Percentiles rank a stretch among this genome's conserved stretches.
Evolutionary conservation across 345 rosid species (phyloP).

Genomic region (Rhodamnia rubescens): DNA sequence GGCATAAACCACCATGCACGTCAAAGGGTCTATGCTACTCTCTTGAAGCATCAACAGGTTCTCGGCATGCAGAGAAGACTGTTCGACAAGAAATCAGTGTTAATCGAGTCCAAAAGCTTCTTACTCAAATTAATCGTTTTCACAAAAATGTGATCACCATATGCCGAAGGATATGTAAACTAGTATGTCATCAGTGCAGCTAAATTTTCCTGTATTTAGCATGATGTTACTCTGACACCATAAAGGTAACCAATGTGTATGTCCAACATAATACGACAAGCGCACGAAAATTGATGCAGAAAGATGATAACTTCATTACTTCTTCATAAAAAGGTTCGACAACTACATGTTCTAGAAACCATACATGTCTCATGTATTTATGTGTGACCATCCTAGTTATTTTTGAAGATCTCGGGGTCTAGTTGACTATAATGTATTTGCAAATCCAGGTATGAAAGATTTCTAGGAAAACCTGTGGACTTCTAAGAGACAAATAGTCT

Average conservation of each 20-base stretch:
- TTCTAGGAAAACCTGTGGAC: neutral
- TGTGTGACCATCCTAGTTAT: neutral
- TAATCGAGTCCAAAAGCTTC: neutral
- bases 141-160: neutral
- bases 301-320: too few relatives aligned
- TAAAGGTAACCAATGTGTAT: neutral
- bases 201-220: neutral
- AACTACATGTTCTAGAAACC: too few relatives aligned
- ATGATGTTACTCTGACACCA: neutral
- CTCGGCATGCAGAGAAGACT: neutral
- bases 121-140: neutral
- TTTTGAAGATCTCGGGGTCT: neutral
- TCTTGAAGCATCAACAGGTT: conserved; percentile 58
- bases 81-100: neutral
- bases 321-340: too few relatives aligned
- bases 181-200: neutral
- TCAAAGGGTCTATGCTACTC: conserved; percentile 29
- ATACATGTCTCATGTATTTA: neutral
- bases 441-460: neutral
- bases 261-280: neutral
- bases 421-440: neutral
- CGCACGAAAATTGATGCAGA: neutral
- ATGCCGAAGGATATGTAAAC: neutral
- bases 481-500: neutral
- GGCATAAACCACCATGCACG: conserved; percentile 47